Evolutionary conservation across 2,329 filamentous ascomycete genomes (phyloP), one percentile per base, ranked within the genome.

Genomic region (Hymenoscyphus scutula): DNA sequence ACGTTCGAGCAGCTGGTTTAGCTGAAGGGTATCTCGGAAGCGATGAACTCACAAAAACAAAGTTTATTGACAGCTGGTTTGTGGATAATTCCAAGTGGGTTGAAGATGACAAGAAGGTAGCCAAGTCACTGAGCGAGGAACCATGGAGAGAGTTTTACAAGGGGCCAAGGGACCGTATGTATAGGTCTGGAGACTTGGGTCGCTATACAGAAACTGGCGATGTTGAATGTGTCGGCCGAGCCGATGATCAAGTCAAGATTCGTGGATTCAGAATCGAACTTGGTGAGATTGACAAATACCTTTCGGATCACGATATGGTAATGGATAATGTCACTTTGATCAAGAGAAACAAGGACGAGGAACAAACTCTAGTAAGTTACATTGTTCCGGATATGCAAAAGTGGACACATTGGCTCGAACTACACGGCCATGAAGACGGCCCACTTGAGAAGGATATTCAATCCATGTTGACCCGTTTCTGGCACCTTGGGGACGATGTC

Each of bases 221-320:
- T 67, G 89, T 92, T 11, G 89, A 90, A 71, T 90, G 87, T 72
- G 88, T 89, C 10, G 94, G 94, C 25, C 84, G 95, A 63, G 87
- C 87, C 27, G 94, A 98, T 72, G 84, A 89, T 68, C 94, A 98
- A 74, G 91, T 97, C 79, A 99, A 98, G 81, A 94, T 98, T 68
- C 89, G 95, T 64, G 94, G 94, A 1, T 98, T 97, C 82, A 84
- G 94, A 65, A 96, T 99, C 69, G 95, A 99, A 77, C 86, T 98
- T 54, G 89, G 89, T 66, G 95, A 98, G 69, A 97, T 98, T 68
- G 93, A 98, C 75, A 89, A 82, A 51, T 89, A 96, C 74, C 79
- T 97, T 55, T 89, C 86, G 60, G 83, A 87, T 53, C 85, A 91
- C 76, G 86, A 85, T 0, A 77, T 96, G 27, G 84, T 98, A 27